Conservation (phyloP, 176 grass and related monocot genomes). For the Rhynchospora breviuscula region DNA sequence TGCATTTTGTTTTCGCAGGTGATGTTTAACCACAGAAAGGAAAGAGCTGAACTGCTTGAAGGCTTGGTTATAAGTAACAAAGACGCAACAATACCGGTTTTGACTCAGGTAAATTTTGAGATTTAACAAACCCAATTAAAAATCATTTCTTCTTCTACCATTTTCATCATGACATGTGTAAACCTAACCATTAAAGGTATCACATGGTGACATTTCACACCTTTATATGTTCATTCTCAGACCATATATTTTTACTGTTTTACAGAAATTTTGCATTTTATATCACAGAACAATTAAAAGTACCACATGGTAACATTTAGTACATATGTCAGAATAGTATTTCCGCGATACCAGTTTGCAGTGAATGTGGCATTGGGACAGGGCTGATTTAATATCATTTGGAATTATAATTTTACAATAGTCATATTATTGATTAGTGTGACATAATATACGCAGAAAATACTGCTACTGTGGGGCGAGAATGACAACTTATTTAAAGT, state of each 20-base stretch:
- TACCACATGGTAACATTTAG: neutral
- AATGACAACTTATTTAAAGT: constrained; percentile 85
- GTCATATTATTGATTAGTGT: neutral
- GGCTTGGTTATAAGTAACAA: constrained; percentile 79
- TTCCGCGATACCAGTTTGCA: neutral
- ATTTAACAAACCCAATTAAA: neutral
- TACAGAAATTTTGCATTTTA: neutral
- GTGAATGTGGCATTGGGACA: neutral
- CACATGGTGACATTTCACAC: no score
- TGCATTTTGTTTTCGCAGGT: constrained; percentile 29
- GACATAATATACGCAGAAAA: constrained; percentile 48
- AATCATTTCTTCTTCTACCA: no score
- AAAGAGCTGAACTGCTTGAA: constrained; percentile 73
- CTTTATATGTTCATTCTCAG: neutral
- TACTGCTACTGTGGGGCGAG: constrained; percentile 76
- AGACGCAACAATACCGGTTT: constrained; percentile 50
- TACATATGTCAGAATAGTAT: neutral
- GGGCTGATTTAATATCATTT: neutral
- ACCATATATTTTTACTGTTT: neutral
- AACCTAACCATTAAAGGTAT: no score
- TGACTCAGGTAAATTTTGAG: constrained; percentile 42
- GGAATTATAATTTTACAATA: neutral
- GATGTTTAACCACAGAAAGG: constrained; percentile 82
- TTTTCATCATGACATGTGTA: no score
- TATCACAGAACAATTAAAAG: neutral